Base-by-base conservation (phyloP, 352 stramenopile genomes). In the Globisporangium iwayamae region DNA sequence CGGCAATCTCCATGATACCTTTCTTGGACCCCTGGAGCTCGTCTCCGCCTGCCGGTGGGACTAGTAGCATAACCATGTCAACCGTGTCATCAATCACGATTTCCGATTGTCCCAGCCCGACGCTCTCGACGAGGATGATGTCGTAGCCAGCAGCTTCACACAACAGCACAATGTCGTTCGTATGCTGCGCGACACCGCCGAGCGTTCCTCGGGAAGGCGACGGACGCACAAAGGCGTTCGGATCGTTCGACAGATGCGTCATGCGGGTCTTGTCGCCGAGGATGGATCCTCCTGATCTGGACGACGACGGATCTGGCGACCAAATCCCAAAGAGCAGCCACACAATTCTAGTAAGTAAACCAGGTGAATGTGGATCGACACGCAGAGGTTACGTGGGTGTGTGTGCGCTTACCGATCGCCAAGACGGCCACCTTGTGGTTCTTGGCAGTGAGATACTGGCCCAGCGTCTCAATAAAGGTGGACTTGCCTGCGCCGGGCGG, bases 201-300 rank as follows among this genome's bases (percentile, higher is more conserved):
- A 94, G 68, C 11, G 91, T 92, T 7, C 93, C 94, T 18, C 89
- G 73, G 14, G 93, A 93, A 20, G 95, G 94, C 52, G 91, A 98
- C 45, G 93, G 93, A 16, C 95, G 91, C 54, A 98, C 89, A 61
- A 98, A 98, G 14, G 93, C 91, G 60, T 94, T 89, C 54, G 85
- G 85, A 56, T 98, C 77, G 56, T 96, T 90, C 2, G 90, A 96
- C 36, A 99, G 78, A 59, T 98, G 70, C 22, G 87, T 86, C 97
- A 99, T 99, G 48, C 97, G 85, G 1, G 97, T 99, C 69, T 99
- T 99, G 74, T 99, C 97, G 20, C 97, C 97, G 4, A 99, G 78
- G 60, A 99, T 98, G 30, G 93, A 98, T 13, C 97, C 97, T 13
- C 97, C 96, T 7, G 92, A 98, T 28, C 93, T 73, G 43, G 85